These are phyloP conservation scores for Kwoniella botswanensis DNA, from an alignment of 768 basidiomycete genomes.

Conservation along the genomic window DNA sequence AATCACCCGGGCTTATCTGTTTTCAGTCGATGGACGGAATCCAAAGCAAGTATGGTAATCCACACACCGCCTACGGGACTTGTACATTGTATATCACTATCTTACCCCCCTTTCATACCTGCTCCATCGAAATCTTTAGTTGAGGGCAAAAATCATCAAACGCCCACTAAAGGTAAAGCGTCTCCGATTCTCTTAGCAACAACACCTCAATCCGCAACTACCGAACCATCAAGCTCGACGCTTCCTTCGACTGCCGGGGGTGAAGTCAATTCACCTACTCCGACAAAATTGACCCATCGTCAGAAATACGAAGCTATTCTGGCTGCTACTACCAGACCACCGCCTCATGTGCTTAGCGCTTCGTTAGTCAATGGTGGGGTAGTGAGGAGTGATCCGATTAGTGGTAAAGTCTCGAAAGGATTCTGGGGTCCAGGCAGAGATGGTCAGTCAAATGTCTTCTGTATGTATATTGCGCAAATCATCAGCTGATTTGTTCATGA, in stretches of 20 bases:
- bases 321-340: constrained; percentile 43
- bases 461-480: not conserved
- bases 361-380: constrained; percentile 42
- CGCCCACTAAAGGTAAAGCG: constrained; percentile 26
- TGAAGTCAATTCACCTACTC: constrained; percentile 2
- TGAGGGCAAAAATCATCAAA: constrained; percentile 33
- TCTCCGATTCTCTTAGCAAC: constrained; percentile 7
- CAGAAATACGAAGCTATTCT: constrained; percentile 50
- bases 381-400: constrained; percentile 50
- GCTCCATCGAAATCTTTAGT: constrained; percentile 21
- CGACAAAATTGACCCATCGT: constrained; percentile 45
- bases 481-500: constrained; percentile 1
- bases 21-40: constrained; percentile 46
- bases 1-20: not conserved
- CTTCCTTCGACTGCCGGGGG: not conserved
- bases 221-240: constrained; percentile 2
- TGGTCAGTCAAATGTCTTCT: constrained; percentile 16
- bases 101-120: constrained; percentile 45
- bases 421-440: constrained; percentile 51
- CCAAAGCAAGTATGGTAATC: constrained; percentile 33
- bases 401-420: constrained; percentile 51
- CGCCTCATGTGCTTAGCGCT: constrained; percentile 48
- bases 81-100: constrained; percentile 46
- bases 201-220: not conserved
- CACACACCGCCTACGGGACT: constrained; percentile 47